A percentile compares a stretch with the other conserved stretches of the same genome.
These are phyloP conservation scores for Physcomitrellopsis africana DNA, from an alignment of 225 moss, liverwort and hornwort genomes.

Conservation along the genomic window DNA sequence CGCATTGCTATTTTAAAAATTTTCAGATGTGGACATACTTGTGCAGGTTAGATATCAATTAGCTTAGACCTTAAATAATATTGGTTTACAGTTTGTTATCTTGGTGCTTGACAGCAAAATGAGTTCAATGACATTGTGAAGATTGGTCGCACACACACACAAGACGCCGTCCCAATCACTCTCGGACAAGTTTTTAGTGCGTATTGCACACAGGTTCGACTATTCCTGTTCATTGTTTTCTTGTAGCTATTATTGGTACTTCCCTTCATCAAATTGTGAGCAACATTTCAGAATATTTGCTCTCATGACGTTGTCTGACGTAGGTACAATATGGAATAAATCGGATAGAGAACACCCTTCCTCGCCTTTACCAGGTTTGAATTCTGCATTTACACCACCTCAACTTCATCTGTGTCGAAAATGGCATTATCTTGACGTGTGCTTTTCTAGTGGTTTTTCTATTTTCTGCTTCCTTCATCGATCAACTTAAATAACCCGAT, in stretches of 20 bases:
- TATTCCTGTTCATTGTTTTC: neutral
- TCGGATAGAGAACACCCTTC: slow-evolving; percentile 61
- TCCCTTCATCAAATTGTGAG: slow-evolving; percentile 4
- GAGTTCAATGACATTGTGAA: slow-evolving; percentile 87
- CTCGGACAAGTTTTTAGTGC: slow-evolving; percentile 95
- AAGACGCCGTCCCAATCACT: slow-evolving; percentile 96
- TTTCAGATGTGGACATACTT: neutral
- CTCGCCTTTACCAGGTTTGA: slow-evolving; percentile 61
- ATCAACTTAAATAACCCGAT: neutral
- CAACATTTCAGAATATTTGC: slow-evolving; percentile 22
- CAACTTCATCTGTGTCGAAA: neutral
- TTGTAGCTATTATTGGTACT: slow-evolving; percentile 1
- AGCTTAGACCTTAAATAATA: neutral
- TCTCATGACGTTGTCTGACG: slow-evolving; percentile 30
- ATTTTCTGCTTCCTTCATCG: neutral
- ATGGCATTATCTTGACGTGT: neutral
- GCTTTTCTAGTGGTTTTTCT: neutral
- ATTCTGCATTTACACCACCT: neutral
- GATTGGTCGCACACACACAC: slow-evolving; percentile 97
- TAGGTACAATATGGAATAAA: slow-evolving; percentile 64
- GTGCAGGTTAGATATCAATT: slow-evolving; percentile 3
- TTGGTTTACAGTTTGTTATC: slow-evolving; percentile 18
- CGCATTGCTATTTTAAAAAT: neutral
- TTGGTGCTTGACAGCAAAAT: slow-evolving; percentile 59
- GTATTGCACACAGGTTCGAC: slow-evolving; percentile 83